Evolutionary conservation across 202 grass and related monocot species (phyloP), one percentile per base, ranked within the genome.

Genomic region (Carex arenaria): DNA sequence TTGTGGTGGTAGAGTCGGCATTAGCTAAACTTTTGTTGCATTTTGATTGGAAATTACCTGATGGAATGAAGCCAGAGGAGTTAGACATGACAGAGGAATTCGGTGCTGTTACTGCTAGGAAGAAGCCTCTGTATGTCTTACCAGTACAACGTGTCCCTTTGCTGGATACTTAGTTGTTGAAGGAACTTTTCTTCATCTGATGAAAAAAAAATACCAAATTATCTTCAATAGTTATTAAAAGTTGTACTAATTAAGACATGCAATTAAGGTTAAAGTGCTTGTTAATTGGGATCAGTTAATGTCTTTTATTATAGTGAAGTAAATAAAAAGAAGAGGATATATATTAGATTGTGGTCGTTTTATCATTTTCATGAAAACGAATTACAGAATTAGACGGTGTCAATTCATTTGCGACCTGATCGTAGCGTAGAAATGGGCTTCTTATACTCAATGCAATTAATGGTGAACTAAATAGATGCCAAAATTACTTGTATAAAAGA

Each of bases 31-130:
- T 82, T 45, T 17, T 87, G 56, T 45, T 73, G 31, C 45, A 64
- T 15, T 87, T 87, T 53, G 79, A 87, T 18, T 87, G 85, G 79
- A 51, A 30, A 1, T 32, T 87, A 26, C 79, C 79, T 4, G 56
- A 75, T 47, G 85, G 67, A 4, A 64, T 76, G 55, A 45, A 8
- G 31, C 69, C 66, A 15, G 79, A 75, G 18, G 65, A 82, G 14
- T 20, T 87, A 5, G 78, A 81, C 32, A 82, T 82, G 85, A 82
- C 43, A 8, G 85, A 86, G 78, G 42, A 67, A 3, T 86, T 86
- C 7, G 85, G 85, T 54, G 57, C 80, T 0, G 56, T 62, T 22
- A 62, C 62, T 13, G 36, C 20, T 31, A 87, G 80, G 55, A 81
- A 87, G 57, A 42, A 31, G 10, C 85, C 79, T 14, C 18, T 82